Conservation (phyloP, 768 basidiomycete species). For the Melanogaster broomeanus region DNA sequence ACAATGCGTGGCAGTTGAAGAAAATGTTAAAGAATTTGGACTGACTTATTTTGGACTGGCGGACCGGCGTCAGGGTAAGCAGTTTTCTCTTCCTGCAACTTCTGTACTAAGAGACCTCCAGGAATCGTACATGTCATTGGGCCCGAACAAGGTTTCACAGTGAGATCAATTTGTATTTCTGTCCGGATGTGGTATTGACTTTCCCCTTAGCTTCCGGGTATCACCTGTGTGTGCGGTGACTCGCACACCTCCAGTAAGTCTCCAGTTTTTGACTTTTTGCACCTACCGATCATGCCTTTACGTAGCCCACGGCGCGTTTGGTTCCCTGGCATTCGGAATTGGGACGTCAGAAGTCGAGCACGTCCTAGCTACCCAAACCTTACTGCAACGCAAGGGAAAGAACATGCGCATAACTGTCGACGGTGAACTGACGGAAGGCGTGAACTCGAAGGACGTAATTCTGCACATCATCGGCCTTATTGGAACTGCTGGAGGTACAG, state of each 20-base stretch:
- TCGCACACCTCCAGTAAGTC: constrained; percentile 87
- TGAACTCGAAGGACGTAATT: constrained; percentile 88
- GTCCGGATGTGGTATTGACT: background rate
- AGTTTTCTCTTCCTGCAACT: background rate
- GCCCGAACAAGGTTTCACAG: constrained; percentile 92
- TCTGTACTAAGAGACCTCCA: constrained; percentile 31
- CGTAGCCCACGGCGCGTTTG: constrained; percentile 87
- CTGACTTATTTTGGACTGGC: constrained; percentile 91
- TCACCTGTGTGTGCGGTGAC: constrained; percentile 88
- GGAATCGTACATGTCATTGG: constrained; percentile 90
- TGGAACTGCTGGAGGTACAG: constrained; percentile 92
- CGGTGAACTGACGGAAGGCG: constrained; percentile 76
- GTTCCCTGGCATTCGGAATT: constrained; percentile 90
- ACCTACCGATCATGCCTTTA: constrained; percentile 2
- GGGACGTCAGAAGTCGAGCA: constrained; percentile 95
- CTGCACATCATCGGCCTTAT: constrained; percentile 89
- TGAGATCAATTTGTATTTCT: constrained; percentile 28
- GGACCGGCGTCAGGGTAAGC: constrained; percentile 80
- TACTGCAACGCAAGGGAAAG: constrained; percentile 84
- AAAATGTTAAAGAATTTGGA: constrained; percentile 90
- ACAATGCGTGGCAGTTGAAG: constrained; percentile 81
- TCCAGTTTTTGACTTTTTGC: background rate
- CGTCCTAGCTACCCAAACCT: constrained; percentile 89
- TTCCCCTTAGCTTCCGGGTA: constrained; percentile 60
- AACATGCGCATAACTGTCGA: constrained; percentile 93